Base-by-base conservation (phyloP, 495 filamentous ascomycete species). In the Lophiotrema nucula region DNA sequence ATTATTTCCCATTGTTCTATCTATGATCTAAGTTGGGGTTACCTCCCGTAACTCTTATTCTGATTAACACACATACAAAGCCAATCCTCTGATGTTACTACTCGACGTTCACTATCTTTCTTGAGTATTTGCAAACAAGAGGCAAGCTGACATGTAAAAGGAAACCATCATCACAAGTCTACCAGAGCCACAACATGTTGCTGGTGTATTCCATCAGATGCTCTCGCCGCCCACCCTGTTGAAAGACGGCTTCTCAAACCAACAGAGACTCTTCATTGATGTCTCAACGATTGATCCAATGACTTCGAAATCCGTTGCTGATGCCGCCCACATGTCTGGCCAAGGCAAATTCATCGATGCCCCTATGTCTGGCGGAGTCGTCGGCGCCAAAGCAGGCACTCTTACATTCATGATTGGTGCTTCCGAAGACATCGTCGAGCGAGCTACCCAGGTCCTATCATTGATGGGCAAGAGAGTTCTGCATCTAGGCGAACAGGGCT, bases 391-490 rank as follows among this genome's bases (percentile, higher is more conserved):
- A 38, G 71, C 71, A 16, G 76, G 67, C 19, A 77, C 72, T 1
- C 67, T 81, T 3, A 79, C 78, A 1, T 81, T 81, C 73, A 95
- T 97, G 90, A 78, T 97, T 58, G 92, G 92, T 22, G 78, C 85
- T 1, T 79, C 85, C 1, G 59, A 80, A 3, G 51, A 72, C 1
- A 65, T 88, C 0, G 71, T 96, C 8, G 71, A 83, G 2, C 81
- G 78, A 11, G 72, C 88, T 8, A 82, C 80, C 33, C 74, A 78
- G 0, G 76, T 91, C 12, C 74, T 97, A 4, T 69, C 81, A 5
- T 77, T 85, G 27, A 95, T 97, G 90, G 92, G 92, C 15, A 84
- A 85, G 62, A 85, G 84, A 18, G 82, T 89, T 6, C 74, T 92
- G 62, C 91, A 95, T 66, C 85, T 91, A 58, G 92, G 92, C 0